Base-by-base conservation (phyloP, 1,284 basidiomycete genomes). In the Laetiporus sulphureus region DNA sequence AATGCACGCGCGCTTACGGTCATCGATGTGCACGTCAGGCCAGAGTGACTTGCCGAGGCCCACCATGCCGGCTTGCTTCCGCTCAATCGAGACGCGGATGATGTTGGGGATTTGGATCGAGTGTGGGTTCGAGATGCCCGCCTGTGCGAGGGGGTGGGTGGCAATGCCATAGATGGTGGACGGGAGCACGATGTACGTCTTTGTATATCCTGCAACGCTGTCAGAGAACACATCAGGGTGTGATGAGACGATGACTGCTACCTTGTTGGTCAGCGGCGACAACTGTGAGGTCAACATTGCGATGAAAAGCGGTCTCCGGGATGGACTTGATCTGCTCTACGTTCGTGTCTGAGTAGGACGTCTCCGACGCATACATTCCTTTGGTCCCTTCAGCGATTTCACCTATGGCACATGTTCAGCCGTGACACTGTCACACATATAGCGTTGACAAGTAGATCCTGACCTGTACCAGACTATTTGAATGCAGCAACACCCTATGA, bases 81-180 rank as follows among this genome's bases (percentile, higher is more conserved):
- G 55, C 13, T 45, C 49, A 3, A 69, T 31, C n/a, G 60, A 45
- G 0, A 48, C 54, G 4, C 53, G 44, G 36, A 69, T 52, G 2
- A 63, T 27, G 32, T 41, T 13, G 4, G 66, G 69, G 8, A 71
- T 58, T 42, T 70, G 65, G 12, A 63, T 55, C 8, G 67, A 70
- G 29, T 57, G 53, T 0, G 53, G 42, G 41, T 69, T 63, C 39
- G 65, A 59, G 18, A 67, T 43, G 5, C 67, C 67, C 2, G 60
- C 48, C 5, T 68, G 60, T 20, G 60, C 57, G 27, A 73, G 51
- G 13, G 52, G 44, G 4, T 60, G 60, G 5, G 54, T 48, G 8
- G 66, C 59, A 12, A 64, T 44, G 11, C 66, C 67, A 35, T 64
- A 73, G 45, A 72, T 65, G 1, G 59, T 68, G 1, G 63, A 55